Base-by-base conservation (phyloP, 2,329 filamentous ascomycete species). In the Onygenales sp. region DNA sequence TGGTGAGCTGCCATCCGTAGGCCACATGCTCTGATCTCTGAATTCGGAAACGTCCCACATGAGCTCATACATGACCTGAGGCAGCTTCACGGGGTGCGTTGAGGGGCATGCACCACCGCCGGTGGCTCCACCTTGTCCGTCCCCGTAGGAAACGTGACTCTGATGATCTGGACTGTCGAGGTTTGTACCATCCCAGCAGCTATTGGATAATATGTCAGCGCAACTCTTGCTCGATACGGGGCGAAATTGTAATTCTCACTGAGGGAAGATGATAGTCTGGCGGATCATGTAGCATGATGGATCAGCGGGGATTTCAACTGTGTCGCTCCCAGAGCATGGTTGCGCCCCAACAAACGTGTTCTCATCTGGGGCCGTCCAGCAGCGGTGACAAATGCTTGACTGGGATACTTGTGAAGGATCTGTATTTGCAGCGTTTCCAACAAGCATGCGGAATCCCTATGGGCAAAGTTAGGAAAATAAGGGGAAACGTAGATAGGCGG, bases 21-120 rank as follows among this genome's bases (percentile, higher is more conserved):
- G 42, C 42, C 42, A 44, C 42, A 44, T 44, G 42, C 21, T 44
- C 42, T 14, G 42, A 39, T 49, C 46, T 17, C 33, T 37, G 36
- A 49, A 49, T 33, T 36, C 11, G 13, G 14, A 17, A 21, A 33
- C 33, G 10, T 73, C 63, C 74, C 75, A 83, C 53, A 77, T 74
- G 51, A 80, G 73, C 65, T 83, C 81, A 63, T 74, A 83, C 67
- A 84, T 81, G 55, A 84, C 67, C 8, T 77, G 78, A 31, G 80
- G 71, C 27, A 82, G 67, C 51, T 78, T 77, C 11, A 73, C 72
- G 1, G 78, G 78, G 58, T 78, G 75, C 2, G 68, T 56, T 11
- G 56, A 33, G 6, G 61, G 61, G 49, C 61, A 62, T 7, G 52
- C 36, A 33, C 61, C 61, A 44, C 52, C 52, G 47, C 60, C 59